Evolutionary conservation across 768 basidiomycete genomes (phyloP).

Genomic region (Mycena floridula): DNA sequence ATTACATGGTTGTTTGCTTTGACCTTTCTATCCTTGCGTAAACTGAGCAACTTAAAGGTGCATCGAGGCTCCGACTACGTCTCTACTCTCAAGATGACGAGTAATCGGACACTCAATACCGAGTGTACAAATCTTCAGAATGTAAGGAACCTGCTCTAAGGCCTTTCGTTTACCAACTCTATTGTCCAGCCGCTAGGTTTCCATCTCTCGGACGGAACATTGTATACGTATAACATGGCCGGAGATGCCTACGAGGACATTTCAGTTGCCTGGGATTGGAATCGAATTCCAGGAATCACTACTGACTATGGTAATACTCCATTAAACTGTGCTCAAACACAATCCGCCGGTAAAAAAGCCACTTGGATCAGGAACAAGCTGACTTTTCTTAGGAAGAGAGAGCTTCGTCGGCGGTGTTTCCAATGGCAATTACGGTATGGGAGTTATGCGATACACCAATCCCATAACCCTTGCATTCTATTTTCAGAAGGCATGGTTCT

Average conservation of each 20-base stretch:
- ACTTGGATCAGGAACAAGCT: too few species aligned
- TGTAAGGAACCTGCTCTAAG: conserved; percentile 22
- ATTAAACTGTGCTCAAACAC: too few species aligned
- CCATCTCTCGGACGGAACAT: conserved; percentile 64
- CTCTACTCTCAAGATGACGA: conserved; percentile 59
- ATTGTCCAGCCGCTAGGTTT: conserved; percentile 51
- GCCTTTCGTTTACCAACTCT: neutral
- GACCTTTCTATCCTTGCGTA: neutral
- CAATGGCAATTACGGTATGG: conserved; percentile 47
- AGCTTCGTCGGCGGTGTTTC: conserved; percentile 64
- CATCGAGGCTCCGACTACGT: conserved; percentile 57
- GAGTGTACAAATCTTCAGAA: conserved; percentile 66
- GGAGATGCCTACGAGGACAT: too few species aligned
- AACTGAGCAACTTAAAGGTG: conserved; percentile 31
- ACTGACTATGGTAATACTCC: too few species aligned
- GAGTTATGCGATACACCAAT: conserved; percentile 64
- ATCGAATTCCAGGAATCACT: too few species aligned
- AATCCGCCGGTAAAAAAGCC: too few species aligned
- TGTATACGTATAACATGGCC: too few species aligned
- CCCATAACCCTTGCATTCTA: conserved; percentile 45
- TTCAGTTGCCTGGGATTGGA: too few species aligned
- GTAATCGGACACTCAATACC: conserved; percentile 49
- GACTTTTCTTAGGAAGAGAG: too few species aligned
- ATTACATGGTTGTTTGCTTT: conserved; percentile 52
- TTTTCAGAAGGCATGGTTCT: conserved; percentile 74